Evolutionary conservation across 805 yeast genomes (phyloP).

Genomic region (Ogataea trehaloabstinens): DNA sequence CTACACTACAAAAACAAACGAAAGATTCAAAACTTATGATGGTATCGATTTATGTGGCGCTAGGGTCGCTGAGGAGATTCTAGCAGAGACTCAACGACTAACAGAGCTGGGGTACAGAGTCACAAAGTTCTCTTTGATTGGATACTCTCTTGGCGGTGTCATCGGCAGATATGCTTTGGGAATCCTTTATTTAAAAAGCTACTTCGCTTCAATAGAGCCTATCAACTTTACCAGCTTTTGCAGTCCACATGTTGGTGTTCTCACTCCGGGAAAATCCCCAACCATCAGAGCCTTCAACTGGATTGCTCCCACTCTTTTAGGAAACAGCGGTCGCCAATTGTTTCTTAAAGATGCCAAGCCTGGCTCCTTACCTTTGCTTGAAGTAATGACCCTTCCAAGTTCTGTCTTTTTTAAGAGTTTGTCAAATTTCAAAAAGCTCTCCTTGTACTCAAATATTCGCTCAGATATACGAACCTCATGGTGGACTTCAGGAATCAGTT

Average conservation of each 20-base stretch:
- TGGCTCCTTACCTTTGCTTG: constrained; percentile 48
- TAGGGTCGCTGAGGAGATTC: constrained; percentile 68
- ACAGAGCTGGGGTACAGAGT: constrained; percentile 37
- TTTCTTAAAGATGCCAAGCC: constrained; percentile 51
- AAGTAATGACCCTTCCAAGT: constrained; percentile 60
- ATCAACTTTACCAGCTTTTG: constrained; percentile 60
- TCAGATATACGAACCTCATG: constrained; percentile 81
- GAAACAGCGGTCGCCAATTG: constrained; percentile 72
- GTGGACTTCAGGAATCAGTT: constrained; percentile 76
- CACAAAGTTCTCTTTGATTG: constrained; percentile 70
- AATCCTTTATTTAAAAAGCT: constrained; percentile 49
- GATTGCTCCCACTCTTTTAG: constrained; percentile 63
- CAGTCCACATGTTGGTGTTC: constrained; percentile 67
- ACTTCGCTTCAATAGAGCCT: constrained; percentile 55
- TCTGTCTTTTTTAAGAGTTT: constrained; percentile 62
- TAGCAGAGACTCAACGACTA: constrained; percentile 33
- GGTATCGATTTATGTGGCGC: constrained; percentile 85
- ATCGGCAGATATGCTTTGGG: constrained; percentile 83
- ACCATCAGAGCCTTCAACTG: constrained; percentile 57
- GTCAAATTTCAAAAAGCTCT: constrained; percentile 46
- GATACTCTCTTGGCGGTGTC: constrained; percentile 88
- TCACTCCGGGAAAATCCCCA: constrained; percentile 55
- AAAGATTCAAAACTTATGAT: constrained; percentile 78
- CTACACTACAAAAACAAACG: constrained; percentile 56
- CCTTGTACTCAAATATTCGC: constrained; percentile 71